phyloP scores from a whole-genome alignment of 768 basidiomycete species.

The Agaricus blazei region DNA sequence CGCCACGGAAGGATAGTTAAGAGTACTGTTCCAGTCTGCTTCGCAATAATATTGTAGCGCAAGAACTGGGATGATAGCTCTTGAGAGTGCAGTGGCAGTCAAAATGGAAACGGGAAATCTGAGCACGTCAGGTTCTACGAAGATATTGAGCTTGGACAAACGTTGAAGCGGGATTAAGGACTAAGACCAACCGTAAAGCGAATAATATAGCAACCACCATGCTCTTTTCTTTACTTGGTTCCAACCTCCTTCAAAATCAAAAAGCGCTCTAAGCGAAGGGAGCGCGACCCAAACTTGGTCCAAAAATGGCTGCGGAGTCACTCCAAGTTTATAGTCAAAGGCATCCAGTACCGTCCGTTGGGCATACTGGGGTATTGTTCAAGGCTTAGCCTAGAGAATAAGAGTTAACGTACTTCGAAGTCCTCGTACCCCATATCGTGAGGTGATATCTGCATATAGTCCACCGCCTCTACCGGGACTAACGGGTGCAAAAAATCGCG shows the following conservation, averaged over 20 bases:
- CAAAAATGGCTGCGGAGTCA: conserved; percentile 49
- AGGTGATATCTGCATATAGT: conserved; percentile 48
- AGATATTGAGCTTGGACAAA: not conserved
- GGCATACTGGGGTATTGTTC: conserved; percentile 32
- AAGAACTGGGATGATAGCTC: conserved; percentile 36
- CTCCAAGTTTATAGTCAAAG: conserved; percentile 44
- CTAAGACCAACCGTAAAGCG: conserved; percentile 29
- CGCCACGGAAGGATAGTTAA: not conserved
- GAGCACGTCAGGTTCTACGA: conserved; percentile 47
- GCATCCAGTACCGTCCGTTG: conserved; percentile 51
- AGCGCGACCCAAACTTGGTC: conserved; percentile 56
- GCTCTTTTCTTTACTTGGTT: conserved; percentile 34
- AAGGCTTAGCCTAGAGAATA: not conserved
- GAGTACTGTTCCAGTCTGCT: conserved; percentile 21
- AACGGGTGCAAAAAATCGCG: conserved; percentile 59
- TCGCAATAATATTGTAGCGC: conserved; percentile 29
- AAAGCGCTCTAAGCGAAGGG: conserved; percentile 41
- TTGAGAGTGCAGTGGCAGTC: conserved; percentile 46
- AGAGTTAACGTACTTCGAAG: conserved; percentile 42
- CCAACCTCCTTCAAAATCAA: conserved; percentile 42
- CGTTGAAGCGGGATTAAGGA: not conserved
- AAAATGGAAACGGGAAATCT: conserved; percentile 49
- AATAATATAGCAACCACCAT: conserved; percentile 46
- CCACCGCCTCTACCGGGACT: conserved; percentile 42
- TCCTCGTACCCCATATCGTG: conserved; percentile 39